Base-by-base conservation (phyloP, 177 flowering plant genomes). In the Vitis hybrid region DNA sequence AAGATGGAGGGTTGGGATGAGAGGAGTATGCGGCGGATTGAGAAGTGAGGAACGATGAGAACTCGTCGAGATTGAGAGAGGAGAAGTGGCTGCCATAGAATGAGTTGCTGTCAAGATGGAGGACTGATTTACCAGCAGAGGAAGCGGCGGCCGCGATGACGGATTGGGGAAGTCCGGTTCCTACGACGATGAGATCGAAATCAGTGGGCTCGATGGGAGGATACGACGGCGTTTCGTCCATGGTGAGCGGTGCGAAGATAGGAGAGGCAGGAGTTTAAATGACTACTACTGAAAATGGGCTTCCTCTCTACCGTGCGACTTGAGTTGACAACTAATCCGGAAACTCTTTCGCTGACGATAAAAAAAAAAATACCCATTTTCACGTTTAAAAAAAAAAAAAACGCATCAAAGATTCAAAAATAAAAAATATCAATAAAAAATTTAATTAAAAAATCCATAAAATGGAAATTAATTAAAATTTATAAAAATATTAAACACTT, bases 81-180 rank as follows among this genome's bases (percentile, higher is more conserved):
- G 96, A 75, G 80, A 66, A 91, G 73, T 90, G 90, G 66, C 70
- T 14, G 67, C 98, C 98, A 62, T 90, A 91, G 78, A 85, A 89
- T 58, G 93, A 75, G 74, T 90, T 85, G 59, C 87, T 82, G 69
- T 93, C 97, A 66, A 93, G 78, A 65, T 95, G 98, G 76, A 91
- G 97, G 67, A 91, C 95, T 18, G 95, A 62, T 80, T 92, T 93
- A 5, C 91, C 90, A 63, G 76, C 79, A 66, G 85, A 56, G 21
- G 98, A 83, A 46, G 97, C 86, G 3, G 93, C 94, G 66, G 99
- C 90, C 65, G 98, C 86, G 59, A 94, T 49, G 12, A 94, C 66
- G 70, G 98, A 90, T 70, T 81, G 89, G 2, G 97, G 85, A 3
- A 94, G 80, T 51, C 98, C 96, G 17, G 98, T 94, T 48, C 97